A percentile compares a stretch with the other conserved stretches of the same genome.
Evolutionary conservation across 1,139 yeast species (phyloP).

Genomic region (Geotrichum histeridarum): DNA sequence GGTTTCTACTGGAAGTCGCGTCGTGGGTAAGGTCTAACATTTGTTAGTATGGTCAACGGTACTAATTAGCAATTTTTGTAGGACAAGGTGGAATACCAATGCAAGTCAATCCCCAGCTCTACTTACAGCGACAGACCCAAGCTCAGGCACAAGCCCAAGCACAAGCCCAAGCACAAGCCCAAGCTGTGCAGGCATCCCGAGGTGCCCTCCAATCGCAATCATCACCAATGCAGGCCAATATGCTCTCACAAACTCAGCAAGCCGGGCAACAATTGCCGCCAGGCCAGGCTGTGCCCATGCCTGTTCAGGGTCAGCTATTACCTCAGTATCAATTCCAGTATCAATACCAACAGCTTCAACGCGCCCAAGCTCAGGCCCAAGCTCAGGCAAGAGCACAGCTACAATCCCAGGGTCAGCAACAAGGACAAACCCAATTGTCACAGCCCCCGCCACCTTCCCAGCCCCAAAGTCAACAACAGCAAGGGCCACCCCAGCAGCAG

Average conservation of each 20-base stretch:
- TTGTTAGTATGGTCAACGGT: not conserved
- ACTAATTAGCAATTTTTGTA: not conserved
- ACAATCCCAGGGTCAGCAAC: slow-evolving; percentile 4
- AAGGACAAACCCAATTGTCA: not conserved
- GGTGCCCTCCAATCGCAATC: not conserved
- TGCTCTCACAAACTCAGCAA: slow-evolving; percentile 3
- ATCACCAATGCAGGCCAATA: slow-evolving; percentile 8
- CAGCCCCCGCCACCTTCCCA: not conserved
- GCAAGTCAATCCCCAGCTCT: slow-evolving; percentile 9
- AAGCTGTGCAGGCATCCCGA: not conserved
- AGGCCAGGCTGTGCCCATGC: slow-evolving; percentile 2
- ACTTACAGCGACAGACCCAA: slow-evolving; percentile 5
- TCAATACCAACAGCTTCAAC: slow-evolving; percentile 7
- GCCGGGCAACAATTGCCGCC: slow-evolving; percentile 3
- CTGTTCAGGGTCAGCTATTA: slow-evolving; percentile 1
- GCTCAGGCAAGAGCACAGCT: slow-evolving; percentile 6
- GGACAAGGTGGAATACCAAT: slow-evolving; percentile 10
- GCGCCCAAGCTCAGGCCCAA: slow-evolving; percentile 3
- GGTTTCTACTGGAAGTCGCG: slow-evolving; percentile 11
- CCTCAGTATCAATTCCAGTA: slow-evolving; percentile 8
- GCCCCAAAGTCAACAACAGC: slow-evolving; percentile 9
- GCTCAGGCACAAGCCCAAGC: slow-evolving; percentile 8
- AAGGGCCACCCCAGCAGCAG: slow-evolving; percentile 2
- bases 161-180: too few relatives aligned
- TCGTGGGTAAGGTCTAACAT: slow-evolving; percentile 5